A percentile compares a stretch with the other conserved stretches of the same genome.
These are phyloP conservation scores for Gnaphalium uliginosum DNA, from an alignment of 129 eudicot species.

Conservation along the genomic window DNA sequence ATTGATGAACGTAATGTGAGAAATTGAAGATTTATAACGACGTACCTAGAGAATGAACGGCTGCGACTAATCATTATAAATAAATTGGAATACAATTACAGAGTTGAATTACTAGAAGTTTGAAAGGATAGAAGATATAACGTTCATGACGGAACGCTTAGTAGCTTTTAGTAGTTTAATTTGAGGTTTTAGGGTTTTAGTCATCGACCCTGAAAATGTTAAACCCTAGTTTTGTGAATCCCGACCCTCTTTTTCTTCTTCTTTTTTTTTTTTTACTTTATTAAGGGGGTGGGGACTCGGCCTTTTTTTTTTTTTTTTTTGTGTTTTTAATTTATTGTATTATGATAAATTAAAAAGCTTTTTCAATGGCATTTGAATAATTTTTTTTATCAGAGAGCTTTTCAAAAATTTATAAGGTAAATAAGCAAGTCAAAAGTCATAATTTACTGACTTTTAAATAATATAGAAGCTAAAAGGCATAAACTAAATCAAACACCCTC, in stretches of 20 bases:
- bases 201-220: slow-evolving; percentile 9
- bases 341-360: too few species aligned
- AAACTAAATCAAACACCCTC: too few species aligned
- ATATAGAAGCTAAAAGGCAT: too few species aligned
- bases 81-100: not conserved
- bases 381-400: too few species aligned
- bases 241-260: not conserved
- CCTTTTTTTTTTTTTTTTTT: not conserved
- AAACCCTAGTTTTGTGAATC: slow-evolving; percentile 2
- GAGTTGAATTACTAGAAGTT: not conserved
- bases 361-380: too few species aligned
- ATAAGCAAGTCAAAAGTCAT: too few species aligned
- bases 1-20: slow-evolving; percentile 24
- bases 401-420: too few species aligned
- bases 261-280: not conserved
- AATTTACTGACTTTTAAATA: too few species aligned
- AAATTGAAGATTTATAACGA: slow-evolving; percentile 25
- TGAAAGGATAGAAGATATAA: not conserved
- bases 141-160: slow-evolving; percentile 12
- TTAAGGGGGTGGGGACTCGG: too few species aligned
- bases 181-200: slow-evolving; percentile 26
- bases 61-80: slow-evolving; percentile 34
- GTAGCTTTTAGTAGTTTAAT: not conserved
- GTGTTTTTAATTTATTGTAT: too few species aligned
- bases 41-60: slow-evolving; percentile 35